phyloP scores from a whole-genome alignment of 176 grass and related monocot species.

The Phoenix roebelenii region DNA sequence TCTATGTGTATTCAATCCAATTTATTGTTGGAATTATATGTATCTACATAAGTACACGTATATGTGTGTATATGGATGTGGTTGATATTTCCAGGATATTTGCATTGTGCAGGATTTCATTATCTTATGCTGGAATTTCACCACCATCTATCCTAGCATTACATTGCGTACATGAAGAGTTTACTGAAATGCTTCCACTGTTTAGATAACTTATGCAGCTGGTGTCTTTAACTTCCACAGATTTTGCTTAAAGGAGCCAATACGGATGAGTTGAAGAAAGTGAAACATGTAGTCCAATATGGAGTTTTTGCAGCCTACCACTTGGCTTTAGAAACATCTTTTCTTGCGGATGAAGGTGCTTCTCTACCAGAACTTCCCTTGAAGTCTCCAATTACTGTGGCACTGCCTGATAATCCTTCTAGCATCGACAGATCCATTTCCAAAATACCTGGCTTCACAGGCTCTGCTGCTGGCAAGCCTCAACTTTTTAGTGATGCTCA shows the following conservation, averaged over 20 bases:
- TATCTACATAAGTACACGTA: no score
- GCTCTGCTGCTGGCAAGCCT: slow-evolving; percentile 22
- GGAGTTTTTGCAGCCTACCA: slow-evolving; percentile 98
- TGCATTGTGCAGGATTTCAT: no score
- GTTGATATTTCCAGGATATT: no score
- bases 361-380: slow-evolving; percentile 62
- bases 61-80: no score
- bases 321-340: slow-evolving; percentile 90
- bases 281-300: slow-evolving; percentile 86
- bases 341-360: slow-evolving; percentile 92
- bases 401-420: slow-evolving; percentile 59
- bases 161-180: no score
- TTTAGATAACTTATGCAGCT: slow-evolving; percentile 1
- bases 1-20: no score
- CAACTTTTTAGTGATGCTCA: slow-evolving; percentile 23
- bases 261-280: slow-evolving; percentile 81
- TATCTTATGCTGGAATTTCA: no score
- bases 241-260: slow-evolving; percentile 81
- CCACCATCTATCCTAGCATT: no score
- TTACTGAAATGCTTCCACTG: no score
- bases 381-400: slow-evolving; percentile 66
- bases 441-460: slow-evolving; percentile 46
- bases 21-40: no score
- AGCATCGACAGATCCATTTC: slow-evolving; percentile 62
- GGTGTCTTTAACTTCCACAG: slow-evolving; percentile 33